A percentile compares a stretch with the other conserved stretches of the same genome.
Conservation (phyloP, 768 basidiomycete genomes). For the Antrodiella citrinella region DNA sequence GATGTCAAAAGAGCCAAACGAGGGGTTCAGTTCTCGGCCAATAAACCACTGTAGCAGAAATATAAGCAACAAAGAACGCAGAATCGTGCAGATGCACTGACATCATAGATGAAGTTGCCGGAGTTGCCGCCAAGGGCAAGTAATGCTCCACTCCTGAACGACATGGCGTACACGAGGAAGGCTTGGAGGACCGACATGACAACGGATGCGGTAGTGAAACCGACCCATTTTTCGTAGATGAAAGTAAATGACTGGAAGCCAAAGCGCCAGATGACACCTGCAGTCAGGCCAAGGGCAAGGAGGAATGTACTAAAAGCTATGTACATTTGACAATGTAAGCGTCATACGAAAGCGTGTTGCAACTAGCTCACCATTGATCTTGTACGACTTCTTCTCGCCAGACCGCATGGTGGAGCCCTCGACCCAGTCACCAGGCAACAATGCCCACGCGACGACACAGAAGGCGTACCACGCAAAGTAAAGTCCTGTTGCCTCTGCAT, state of each 20-base stretch:
- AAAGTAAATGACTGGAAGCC: slow-evolving; percentile 83
- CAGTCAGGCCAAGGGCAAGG: slow-evolving; percentile 64
- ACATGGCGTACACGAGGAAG: slow-evolving; percentile 56
- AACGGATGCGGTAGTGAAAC: slow-evolving; percentile 76
- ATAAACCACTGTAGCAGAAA: slow-evolving; percentile 65
- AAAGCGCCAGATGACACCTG: slow-evolving; percentile 60
- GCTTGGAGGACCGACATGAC: slow-evolving; percentile 75
- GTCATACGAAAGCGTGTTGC: too few species aligned
- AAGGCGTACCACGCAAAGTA: slow-evolving; percentile 93
- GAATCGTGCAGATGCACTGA: slow-evolving; percentile 30
- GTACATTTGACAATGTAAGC: too few species aligned
- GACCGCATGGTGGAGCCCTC: slow-evolving; percentile 49
- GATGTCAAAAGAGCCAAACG: slow-evolving; percentile 67
- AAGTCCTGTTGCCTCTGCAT: slow-evolving; percentile 62
- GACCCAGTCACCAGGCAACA: slow-evolving; percentile 54
- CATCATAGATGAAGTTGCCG: slow-evolving; percentile 84
- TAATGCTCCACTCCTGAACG: slow-evolving; percentile 62
- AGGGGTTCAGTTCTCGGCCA: slow-evolving; percentile 91
- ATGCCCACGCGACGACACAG: slow-evolving; percentile 69
- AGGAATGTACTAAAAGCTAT: slow-evolving; percentile 84
- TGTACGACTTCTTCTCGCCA: slow-evolving; percentile 76
- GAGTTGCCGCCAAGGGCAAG: slow-evolving; percentile 92
- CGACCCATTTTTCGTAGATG: slow-evolving; percentile 87
- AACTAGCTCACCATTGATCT: slow-evolving; percentile 91
- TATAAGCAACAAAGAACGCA: background rate